Evolutionary conservation across 1,284 basidiomycete genomes (phyloP), one percentile per base, ranked within the genome.

Genomic region (Pseudozyma sp.): DNA sequence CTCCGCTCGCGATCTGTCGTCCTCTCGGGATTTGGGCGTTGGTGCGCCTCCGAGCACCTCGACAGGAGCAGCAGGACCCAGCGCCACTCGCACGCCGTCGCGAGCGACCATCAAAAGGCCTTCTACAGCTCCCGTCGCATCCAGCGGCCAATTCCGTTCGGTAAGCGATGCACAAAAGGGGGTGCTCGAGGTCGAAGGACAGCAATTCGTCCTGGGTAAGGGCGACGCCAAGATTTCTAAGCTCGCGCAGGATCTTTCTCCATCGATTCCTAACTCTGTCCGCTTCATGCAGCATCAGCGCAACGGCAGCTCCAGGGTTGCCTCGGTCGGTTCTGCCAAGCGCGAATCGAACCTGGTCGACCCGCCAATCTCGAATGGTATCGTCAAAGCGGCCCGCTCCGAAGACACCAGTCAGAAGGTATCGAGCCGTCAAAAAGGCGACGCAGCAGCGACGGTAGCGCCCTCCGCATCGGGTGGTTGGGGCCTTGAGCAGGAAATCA

Each of bases 21-120:
- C 55, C 11, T 39, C 29, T 9, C 42, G 47, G 29, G 30, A 16
- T 1, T 39, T 54, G 37, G 43, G 48, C 29, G 13, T 42, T 3
- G 49, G 35, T n/a, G 14, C 54, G 8, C 34, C 60, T n/a, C 48
- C 57, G 0, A 44, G 35, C 29, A 19, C 48, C 3, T 44, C 37
- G 31, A 40, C 49, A 17, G 35, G 30, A 13, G 56, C 34, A 2
- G 13, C 34, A 4, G 31, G 43, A 2, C 19, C 44, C 1, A 10
- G 7, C 7, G 65, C 61, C 0, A 47, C 60, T 37, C 66, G 71
- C 7, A 50, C 66, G 4, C 50, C 66, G 5, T 74, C 71, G 9
- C 54, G 71, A 35, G 73, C 67, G 7, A 69, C 63, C 9, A 71
- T 68, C 58, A 71, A 73, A 35, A 40, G 74, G 17, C 74, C 74